phyloP scores from a whole-genome alignment of 1,139 yeast species.

The Candida sp. region DNA sequence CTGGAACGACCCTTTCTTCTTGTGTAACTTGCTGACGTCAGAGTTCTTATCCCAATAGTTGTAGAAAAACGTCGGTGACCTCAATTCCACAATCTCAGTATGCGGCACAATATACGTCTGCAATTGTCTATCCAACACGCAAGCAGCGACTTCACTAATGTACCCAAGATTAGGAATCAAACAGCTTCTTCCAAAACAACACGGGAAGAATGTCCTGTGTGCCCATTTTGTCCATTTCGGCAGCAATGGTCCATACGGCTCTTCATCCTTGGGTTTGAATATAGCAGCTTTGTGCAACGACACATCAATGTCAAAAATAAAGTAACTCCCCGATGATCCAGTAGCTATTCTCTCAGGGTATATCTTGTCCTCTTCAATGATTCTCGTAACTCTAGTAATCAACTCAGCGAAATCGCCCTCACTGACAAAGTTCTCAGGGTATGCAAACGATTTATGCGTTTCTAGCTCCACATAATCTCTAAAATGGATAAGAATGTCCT shows the following conservation, averaged over 20 bases:
- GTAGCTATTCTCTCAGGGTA: constrained; percentile 60
- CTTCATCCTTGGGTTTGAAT: constrained; percentile 83
- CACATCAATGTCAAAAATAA: constrained; percentile 35
- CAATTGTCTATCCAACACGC: constrained; percentile 63
- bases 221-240: constrained; percentile 87
- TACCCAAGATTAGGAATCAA: constrained; percentile 76
- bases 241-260: constrained; percentile 78
- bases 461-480: constrained; percentile 13
- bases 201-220: constrained; percentile 76
- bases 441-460: constrained; percentile 12
- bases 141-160: constrained; percentile 75
- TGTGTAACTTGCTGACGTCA: constrained; percentile 30
- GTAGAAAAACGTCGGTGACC: constrained; percentile 61
- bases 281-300: constrained; percentile 48
- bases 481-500: constrained; percentile 21
- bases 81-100: constrained; percentile 60
- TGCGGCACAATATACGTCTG: constrained; percentile 66
- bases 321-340: constrained; percentile 79
- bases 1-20: constrained; percentile 72
- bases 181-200: constrained; percentile 78
- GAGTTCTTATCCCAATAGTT: constrained; percentile 48
- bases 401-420: constrained; percentile 23
- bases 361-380: constrained; percentile 24
- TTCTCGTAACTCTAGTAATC: constrained; percentile 22
- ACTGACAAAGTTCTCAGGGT: constrained; percentile 27